Conservation (phyloP, 2,329 filamentous ascomycete genomes). For the Colletotrichum ledebouriae region DNA sequence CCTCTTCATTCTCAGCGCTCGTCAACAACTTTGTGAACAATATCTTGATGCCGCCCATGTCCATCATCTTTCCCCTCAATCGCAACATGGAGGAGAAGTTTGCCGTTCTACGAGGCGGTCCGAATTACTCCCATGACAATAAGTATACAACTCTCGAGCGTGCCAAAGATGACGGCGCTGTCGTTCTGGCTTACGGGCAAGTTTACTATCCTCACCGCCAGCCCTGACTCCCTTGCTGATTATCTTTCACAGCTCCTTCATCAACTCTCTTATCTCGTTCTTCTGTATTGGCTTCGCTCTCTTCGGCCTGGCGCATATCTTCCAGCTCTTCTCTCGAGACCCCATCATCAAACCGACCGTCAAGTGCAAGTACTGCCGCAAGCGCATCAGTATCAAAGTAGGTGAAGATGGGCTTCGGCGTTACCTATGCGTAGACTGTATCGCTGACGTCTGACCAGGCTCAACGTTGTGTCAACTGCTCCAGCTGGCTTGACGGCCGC, state of each 20-base stretch:
- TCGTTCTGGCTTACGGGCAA: slow-evolving; percentile 79
- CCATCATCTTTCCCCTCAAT: slow-evolving; percentile 76
- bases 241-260: slow-evolving; percentile 61
- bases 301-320: slow-evolving; percentile 73
- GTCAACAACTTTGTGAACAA: slow-evolving; percentile 80
- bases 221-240: background rate
- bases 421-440: background rate
- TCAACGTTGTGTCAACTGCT: slow-evolving; percentile 62
- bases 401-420: slow-evolving; percentile 40
- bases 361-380: slow-evolving; percentile 77
- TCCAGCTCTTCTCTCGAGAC: slow-evolving; percentile 72
- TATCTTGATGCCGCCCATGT: slow-evolving; percentile 77
- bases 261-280: slow-evolving; percentile 76
- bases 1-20: slow-evolving; percentile 77
- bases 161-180: slow-evolving; percentile 77
- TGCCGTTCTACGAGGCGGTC: slow-evolving; percentile 71
- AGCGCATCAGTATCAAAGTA: slow-evolving; percentile 74
- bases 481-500: slow-evolving; percentile 65
- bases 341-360: slow-evolving; percentile 78
- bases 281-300: slow-evolving; percentile 74
- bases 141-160: slow-evolving; percentile 80
- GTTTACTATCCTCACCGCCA: slow-evolving; percentile 44
- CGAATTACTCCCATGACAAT: slow-evolving; percentile 61
- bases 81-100: slow-evolving; percentile 83
- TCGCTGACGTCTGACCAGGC: slow-evolving; percentile 49